Evolutionary conservation across 2,329 filamentous ascomycete genomes (phyloP), one percentile per base, ranked within the genome.

Genomic region (Ophiosphaerella narmari): DNA sequence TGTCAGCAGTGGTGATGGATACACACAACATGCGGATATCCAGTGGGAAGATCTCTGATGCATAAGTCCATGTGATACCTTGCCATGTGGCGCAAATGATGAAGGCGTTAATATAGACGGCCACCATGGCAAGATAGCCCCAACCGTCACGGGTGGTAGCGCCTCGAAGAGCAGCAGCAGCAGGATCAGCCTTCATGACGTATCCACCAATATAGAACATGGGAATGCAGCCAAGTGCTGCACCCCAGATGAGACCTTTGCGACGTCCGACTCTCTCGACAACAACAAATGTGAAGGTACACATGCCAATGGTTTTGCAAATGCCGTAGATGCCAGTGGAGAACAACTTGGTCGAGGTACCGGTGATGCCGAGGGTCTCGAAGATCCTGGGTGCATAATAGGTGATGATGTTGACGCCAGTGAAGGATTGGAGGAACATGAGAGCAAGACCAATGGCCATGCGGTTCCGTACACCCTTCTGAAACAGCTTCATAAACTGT

Each of bases 151-250:
- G 77, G 5, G 74, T 69, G 1, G 77, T 62, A 11, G 71, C 66
- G 7, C 79, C 80, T 2, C 59, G 57, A 2, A 60, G 47, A 35
- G 80, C 79, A 18, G 77, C 75, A 1, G 62, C 71, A 7, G 77
- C 74, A 0, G 80, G 80, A 41, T 81, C 77, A 2, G 77, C 77
- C 39, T 78, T 76, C 65, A 80, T 79, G 34, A 83, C 80, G 52
- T 82, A 83, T 6, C 77, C 77, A 0, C 80, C 81, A 2, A 82
- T 77, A 40, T 80, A 76, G 73, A 77, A 82, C 55, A 82, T 75
- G 33, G 78, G 80, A 0, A 77, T 59, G 1, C 77, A 79, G 39
- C 79, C 80, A 6, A 75, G 71, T 11, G 78, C 64, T 0, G 78
- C 80, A 0, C 78, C 80, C 62, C 79, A 70, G 34, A 82, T 78